Evolutionary conservation across 805 yeast genomes (phyloP).

Genomic region (Maudiozyma bulderi): DNA sequence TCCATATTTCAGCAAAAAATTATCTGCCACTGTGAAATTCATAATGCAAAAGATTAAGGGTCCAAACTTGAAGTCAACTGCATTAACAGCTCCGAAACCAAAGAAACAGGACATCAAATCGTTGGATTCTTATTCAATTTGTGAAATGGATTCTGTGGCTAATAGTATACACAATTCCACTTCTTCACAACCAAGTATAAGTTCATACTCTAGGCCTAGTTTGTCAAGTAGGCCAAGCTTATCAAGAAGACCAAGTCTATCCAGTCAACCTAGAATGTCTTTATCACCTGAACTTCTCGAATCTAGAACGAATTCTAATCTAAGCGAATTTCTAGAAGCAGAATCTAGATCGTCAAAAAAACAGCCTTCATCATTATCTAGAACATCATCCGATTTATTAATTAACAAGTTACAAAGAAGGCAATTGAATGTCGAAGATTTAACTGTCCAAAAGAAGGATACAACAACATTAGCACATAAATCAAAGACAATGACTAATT

Average conservation of each 20-base stretch:
- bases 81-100: neutral
- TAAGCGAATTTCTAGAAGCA: slow-evolving; percentile 19
- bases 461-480: neutral
- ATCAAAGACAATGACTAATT: neutral
- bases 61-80: slow-evolving; percentile 30
- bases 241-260: neutral
- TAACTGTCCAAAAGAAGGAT: slow-evolving; percentile 5
- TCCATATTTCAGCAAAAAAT: slow-evolving; percentile 42
- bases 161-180: neutral
- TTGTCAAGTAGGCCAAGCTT: neutral
- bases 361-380: slow-evolving; percentile 14
- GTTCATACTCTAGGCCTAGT: neutral
- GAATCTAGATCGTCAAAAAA: slow-evolving; percentile 8
- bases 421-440: slow-evolving; percentile 20
- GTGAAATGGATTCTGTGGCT: neutral
- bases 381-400: slow-evolving; percentile 23
- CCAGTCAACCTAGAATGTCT: neutral
- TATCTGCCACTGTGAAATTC: slow-evolving; percentile 39
- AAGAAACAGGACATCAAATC: neutral
- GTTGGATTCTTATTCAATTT: neutral
- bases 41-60: slow-evolving; percentile 41
- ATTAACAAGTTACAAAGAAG: slow-evolving; percentile 25
- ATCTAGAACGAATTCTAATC: slow-evolving; percentile 18
- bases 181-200: neutral
- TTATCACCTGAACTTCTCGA: slow-evolving; percentile 6